Conservation (phyloP, 2,329 filamentous ascomycete species). For the Fusarium brachygibbosum region DNA sequence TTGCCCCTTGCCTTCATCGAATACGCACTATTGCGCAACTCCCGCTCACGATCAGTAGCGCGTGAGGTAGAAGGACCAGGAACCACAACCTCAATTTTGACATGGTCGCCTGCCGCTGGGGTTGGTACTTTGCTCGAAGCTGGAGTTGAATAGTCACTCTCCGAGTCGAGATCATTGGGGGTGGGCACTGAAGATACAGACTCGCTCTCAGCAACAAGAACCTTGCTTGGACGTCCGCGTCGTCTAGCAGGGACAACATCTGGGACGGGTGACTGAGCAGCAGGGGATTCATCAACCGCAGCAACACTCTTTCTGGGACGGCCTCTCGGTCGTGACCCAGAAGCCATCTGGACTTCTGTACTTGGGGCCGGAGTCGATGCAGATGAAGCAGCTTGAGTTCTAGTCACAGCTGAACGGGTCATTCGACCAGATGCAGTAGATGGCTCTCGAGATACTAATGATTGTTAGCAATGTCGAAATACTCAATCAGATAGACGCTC, state of each 20-base stretch:
- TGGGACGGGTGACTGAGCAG: slow-evolving; percentile 4
- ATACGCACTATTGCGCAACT: slow-evolving; percentile 60
- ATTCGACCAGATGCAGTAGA: slow-evolving; percentile 40
- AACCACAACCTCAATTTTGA: slow-evolving; percentile 52
- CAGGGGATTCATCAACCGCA: slow-evolving; percentile 17
- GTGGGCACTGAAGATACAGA: slow-evolving; percentile 54
- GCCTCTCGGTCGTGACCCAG: slow-evolving; percentile 38
- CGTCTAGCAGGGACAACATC: slow-evolving; percentile 25
- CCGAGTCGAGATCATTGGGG: slow-evolving; percentile 50
- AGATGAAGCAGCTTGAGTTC: slow-evolving; percentile 27
- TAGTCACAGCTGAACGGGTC: slow-evolving; percentile 47
- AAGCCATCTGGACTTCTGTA: slow-evolving; percentile 1
- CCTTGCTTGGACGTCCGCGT: slow-evolving; percentile 40
- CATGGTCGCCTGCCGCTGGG: slow-evolving; percentile 47
- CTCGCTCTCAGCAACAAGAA: slow-evolving; percentile 42
- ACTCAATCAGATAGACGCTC: not conserved
- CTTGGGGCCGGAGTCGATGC: slow-evolving; percentile 7
- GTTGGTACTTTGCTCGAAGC: slow-evolving; percentile 56
- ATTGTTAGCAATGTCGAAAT: slow-evolving; percentile 3
- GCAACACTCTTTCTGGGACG: slow-evolving; percentile 43
- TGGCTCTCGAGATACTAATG: slow-evolving; percentile 36
- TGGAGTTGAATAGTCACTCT: slow-evolving; percentile 54
- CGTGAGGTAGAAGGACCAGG: slow-evolving; percentile 39
- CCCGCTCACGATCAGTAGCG: slow-evolving; percentile 49
- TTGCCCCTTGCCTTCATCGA: slow-evolving; percentile 63